These are phyloP conservation scores for Paraphaeosphaeria sporulosa DNA, from an alignment of 2,329 filamentous ascomycete genomes.

Conservation along the genomic window DNA sequence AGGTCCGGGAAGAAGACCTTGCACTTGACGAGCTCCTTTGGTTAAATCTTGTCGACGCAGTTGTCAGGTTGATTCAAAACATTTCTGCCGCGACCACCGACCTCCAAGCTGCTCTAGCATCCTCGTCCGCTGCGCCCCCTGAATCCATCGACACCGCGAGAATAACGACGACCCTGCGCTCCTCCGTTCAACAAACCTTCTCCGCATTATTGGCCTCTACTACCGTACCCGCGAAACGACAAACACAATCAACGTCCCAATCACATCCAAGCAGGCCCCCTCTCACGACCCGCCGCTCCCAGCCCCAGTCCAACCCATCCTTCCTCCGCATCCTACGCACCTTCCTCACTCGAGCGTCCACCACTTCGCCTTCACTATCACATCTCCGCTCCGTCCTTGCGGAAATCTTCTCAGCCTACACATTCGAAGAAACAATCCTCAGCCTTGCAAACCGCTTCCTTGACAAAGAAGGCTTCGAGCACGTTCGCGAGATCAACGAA, in stretches of 20 bases:
- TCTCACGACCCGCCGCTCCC: constrained; percentile 27
- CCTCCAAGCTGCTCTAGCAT: constrained; percentile 39
- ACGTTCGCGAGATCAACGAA: constrained; percentile 76
- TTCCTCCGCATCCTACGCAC: constrained; percentile 89
- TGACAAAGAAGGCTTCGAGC: constrained; percentile 86
- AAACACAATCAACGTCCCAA: constrained; percentile 32
- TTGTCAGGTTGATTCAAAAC: constrained; percentile 63
- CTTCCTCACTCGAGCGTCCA: constrained; percentile 83
- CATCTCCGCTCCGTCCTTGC: constrained; percentile 84
- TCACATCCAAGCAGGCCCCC: constrained; percentile 26
- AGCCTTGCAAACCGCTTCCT: constrained; percentile 84
- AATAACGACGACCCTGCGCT: constrained; percentile 73
- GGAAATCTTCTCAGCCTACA: constrained; percentile 93
- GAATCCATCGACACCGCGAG: constrained; percentile 63
- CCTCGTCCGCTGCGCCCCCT: constrained; percentile 23
- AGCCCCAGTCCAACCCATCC: constrained; percentile 66
- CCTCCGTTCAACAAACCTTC: constrained; percentile 87
- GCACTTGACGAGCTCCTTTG: constrained; percentile 69
- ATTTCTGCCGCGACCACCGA: constrained; percentile 57
- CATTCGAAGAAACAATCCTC: constrained; percentile 91
- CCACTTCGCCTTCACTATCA: constrained; percentile 82
- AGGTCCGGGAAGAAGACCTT: constrained; percentile 64
- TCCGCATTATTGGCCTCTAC: constrained; percentile 83
- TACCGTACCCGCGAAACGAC: constrained; percentile 36
- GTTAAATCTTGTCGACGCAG: constrained; percentile 69